Percentiles rank a stretch among this genome's conserved stretches.
Evolutionary conservation across 306 rosid genomes (phyloP).

Genomic region (Comarum palustre): DNA sequence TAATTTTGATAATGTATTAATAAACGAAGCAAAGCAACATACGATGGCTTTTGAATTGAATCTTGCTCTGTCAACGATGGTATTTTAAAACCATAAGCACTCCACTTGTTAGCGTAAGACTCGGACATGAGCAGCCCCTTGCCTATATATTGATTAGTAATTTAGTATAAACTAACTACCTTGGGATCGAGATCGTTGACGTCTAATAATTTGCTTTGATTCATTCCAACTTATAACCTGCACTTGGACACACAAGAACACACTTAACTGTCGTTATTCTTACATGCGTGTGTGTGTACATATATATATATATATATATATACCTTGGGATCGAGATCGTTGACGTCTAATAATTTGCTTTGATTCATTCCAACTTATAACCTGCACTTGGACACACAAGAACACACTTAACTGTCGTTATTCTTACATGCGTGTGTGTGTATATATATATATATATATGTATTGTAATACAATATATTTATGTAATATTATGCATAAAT

Average conservation of each 20-base stretch:
- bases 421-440: neutral
- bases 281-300: too few relatives aligned
- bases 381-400: slow-evolving; percentile 11
- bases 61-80: neutral
- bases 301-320: too few relatives aligned
- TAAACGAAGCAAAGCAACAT: neutral
- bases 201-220: slow-evolving; percentile 25
- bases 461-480: too few relatives aligned
- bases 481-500: too few relatives aligned
- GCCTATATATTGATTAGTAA: neutral
- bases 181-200: slow-evolving; percentile 49
- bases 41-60: neutral
- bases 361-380: slow-evolving; percentile 4
- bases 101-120: slow-evolving; percentile 29
- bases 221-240: slow-evolving; percentile 11
- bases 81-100: neutral
- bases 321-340: slow-evolving; percentile 42
- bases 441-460: too few relatives aligned
- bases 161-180: neutral
- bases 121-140: slow-evolving; percentile 18
- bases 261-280: neutral
- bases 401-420: neutral
- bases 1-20: too few relatives aligned
- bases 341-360: slow-evolving; percentile 35
- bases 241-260: slow-evolving; percentile 7